phyloP scores from a whole-genome alignment of 371 early-diverging fungal species.

The Mortierella sp. region DNA sequence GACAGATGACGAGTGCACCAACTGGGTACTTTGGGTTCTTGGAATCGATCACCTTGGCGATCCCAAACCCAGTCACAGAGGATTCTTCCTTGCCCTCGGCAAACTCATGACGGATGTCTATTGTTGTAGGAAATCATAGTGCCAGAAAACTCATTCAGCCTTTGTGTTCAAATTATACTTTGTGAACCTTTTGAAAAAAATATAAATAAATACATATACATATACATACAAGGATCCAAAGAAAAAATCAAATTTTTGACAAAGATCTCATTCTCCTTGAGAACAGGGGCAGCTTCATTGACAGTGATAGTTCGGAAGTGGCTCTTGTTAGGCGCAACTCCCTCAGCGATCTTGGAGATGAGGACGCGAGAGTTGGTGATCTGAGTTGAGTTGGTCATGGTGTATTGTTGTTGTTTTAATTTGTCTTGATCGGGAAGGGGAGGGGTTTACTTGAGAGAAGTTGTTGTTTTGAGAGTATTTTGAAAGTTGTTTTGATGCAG shows the following conservation, averaged over 20 bases:
- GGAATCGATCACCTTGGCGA: conserved; percentile 34
- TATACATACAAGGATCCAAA: conserved; percentile 59
- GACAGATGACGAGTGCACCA: conserved; percentile 13
- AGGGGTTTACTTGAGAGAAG: too few species aligned
- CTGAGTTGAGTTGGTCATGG: conserved; percentile 20
- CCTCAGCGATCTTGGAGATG: conserved; percentile 45
- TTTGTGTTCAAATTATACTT: background rate
- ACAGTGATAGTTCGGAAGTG: conserved; percentile 37
- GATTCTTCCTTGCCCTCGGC: conserved; percentile 15
- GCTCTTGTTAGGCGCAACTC: conserved; percentile 37
- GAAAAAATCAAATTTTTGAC: conserved; percentile 57
- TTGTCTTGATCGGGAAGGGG: too few species aligned
- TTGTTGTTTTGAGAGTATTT: too few species aligned
- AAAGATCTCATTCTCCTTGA: conserved; percentile 47
- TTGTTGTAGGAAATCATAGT: background rate
- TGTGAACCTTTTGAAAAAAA: background rate
- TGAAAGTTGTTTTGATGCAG: too few species aligned
- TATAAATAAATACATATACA: conserved; percentile 29
- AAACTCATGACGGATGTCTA: conserved; percentile 45
- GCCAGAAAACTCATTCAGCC: too few species aligned
- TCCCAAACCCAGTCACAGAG: conserved; percentile 32
- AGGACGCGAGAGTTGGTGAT: conserved; percentile 41
- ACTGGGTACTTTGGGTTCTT: conserved; percentile 29
- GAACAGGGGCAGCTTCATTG: conserved; percentile 31
- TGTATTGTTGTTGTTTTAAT: conserved; percentile 3